Evolutionary conservation across 2,329 filamentous ascomycete genomes (phyloP).

Genomic region (Exserohilum rostratum): DNA sequence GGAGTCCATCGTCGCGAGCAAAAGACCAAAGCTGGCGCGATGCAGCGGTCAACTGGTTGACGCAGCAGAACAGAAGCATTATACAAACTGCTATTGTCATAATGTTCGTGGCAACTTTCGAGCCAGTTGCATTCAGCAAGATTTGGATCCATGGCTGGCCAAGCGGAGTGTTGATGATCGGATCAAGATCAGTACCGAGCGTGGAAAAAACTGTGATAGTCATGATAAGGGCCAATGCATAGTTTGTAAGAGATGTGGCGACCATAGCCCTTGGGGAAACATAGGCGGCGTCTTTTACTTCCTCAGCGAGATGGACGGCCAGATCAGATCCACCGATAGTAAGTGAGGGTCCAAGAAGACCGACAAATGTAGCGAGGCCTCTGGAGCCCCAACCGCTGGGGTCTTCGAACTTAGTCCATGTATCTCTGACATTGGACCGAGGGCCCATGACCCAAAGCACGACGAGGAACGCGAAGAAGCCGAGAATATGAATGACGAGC

Average conservation of each 20-base stretch:
- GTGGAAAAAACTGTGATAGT: slow-evolving; percentile 18
- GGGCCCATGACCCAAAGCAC: slow-evolving; percentile 33
- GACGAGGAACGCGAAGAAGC: slow-evolving; percentile 57
- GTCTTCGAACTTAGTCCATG: slow-evolving; percentile 56
- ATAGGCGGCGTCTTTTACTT: slow-evolving; percentile 31
- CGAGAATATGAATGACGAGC: slow-evolving; percentile 56
- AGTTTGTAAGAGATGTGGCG: slow-evolving; percentile 41
- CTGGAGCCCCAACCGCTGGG: slow-evolving; percentile 48
- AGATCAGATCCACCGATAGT: slow-evolving; percentile 43
- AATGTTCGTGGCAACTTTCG: slow-evolving; percentile 23
- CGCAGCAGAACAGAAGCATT: slow-evolving; percentile 1
- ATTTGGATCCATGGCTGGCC: slow-evolving; percentile 30
- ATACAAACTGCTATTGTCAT: slow-evolving; percentile 13
- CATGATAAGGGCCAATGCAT: slow-evolving; percentile 41
- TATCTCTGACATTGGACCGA: slow-evolving; percentile 42
- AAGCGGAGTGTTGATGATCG: slow-evolving; percentile 11
- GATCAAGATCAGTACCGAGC: neutral
- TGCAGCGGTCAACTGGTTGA: slow-evolving; percentile 19
- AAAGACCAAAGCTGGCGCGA: slow-evolving; percentile 39
- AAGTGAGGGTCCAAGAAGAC: slow-evolving; percentile 40
- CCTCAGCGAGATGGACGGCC: slow-evolving; percentile 42
- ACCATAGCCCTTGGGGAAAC: slow-evolving; percentile 46
- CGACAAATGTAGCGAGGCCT: slow-evolving; percentile 51
- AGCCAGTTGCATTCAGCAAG: slow-evolving; percentile 27
- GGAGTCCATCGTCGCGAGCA: slow-evolving; percentile 35